Conservation (phyloP, 164 flowering plant species). For the Nymphaea colorata region DNA sequence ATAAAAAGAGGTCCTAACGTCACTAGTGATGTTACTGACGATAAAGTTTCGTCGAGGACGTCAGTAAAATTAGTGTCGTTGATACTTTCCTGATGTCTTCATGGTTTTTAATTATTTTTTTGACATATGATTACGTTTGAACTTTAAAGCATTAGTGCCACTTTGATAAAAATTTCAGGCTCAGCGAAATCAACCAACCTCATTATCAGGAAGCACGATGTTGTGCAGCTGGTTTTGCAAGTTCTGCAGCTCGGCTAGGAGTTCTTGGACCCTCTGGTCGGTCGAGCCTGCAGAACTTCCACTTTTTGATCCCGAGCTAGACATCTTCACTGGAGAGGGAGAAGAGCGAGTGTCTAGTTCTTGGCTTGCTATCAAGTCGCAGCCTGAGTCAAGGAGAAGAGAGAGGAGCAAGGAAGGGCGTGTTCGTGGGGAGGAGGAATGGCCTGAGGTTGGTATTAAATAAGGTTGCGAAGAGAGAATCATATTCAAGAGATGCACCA, state of each 20-base stretch:
- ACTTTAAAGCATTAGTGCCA: no score
- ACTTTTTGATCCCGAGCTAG: slow-evolving; percentile 70
- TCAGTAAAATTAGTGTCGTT: no score
- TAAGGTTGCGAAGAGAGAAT: slow-evolving; percentile 1
- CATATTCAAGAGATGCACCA: slow-evolving; percentile 20
- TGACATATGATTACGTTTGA: no score
- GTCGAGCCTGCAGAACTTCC: slow-evolving; percentile 22
- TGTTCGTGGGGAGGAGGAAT: slow-evolving; percentile 4
- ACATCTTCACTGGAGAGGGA: slow-evolving; percentile 31
- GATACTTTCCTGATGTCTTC: no score
- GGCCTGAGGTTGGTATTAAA: neutral
- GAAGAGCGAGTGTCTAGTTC: neutral
- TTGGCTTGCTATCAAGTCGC: no score
- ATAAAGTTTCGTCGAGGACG: no score
- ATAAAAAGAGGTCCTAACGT: no score
- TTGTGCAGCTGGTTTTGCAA: slow-evolving; percentile 68
- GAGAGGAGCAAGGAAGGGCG: slow-evolving; percentile 7
- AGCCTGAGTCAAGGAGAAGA: slow-evolving; percentile 4
- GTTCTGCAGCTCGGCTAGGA: slow-evolving; percentile 65
- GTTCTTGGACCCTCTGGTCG: slow-evolving; percentile 76
- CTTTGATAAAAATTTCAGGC: no score
- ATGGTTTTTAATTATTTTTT: no score
- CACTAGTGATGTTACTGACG: no score
- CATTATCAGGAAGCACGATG: slow-evolving; percentile 13
- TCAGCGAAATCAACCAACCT: slow-evolving; percentile 5